These are phyloP conservation scores for Tuber aestivum DNA, from an alignment of 495 filamentous ascomycete genomes.

Conservation along the genomic window DNA sequence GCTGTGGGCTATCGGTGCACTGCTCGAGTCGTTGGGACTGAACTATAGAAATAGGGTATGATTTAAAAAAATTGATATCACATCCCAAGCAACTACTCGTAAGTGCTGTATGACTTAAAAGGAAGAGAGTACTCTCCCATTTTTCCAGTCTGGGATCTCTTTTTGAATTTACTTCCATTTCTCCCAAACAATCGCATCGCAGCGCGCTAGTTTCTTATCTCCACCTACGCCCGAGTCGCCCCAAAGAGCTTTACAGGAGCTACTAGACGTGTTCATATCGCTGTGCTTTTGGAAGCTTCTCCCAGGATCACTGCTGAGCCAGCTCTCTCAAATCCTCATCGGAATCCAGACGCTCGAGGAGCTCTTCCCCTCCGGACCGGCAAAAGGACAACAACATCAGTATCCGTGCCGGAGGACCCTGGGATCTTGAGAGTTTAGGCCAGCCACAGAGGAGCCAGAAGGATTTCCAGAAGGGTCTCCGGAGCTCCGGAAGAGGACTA, in stretches of 20 bases:
- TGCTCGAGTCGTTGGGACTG: no score
- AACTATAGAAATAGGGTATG: no score
- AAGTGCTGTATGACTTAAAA: no score
- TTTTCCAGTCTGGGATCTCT: neutral
- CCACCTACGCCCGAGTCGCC: neutral
- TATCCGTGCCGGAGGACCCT: neutral
- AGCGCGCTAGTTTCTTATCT: neutral
- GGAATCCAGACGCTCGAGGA: neutral
- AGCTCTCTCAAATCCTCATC: neutral
- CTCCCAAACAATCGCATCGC: neutral
- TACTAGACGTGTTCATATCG: neutral
- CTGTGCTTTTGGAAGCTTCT: neutral
- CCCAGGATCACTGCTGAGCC: neutral
- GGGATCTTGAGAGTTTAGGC: neutral
- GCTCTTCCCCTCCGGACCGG: neutral
- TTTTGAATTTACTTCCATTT: neutral
- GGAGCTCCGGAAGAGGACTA: neutral
- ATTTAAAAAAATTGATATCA: no score
- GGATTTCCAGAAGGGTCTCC: neutral
- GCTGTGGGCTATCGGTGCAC: no score
- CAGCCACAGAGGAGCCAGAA: neutral
- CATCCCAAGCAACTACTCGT: no score
- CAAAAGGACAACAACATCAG: neutral
- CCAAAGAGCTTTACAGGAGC: neutral
- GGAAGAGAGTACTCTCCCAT: no score